phyloP scores from a whole-genome alignment of 495 filamentous ascomycete genomes.

The Parachaetomium inaequale region DNA sequence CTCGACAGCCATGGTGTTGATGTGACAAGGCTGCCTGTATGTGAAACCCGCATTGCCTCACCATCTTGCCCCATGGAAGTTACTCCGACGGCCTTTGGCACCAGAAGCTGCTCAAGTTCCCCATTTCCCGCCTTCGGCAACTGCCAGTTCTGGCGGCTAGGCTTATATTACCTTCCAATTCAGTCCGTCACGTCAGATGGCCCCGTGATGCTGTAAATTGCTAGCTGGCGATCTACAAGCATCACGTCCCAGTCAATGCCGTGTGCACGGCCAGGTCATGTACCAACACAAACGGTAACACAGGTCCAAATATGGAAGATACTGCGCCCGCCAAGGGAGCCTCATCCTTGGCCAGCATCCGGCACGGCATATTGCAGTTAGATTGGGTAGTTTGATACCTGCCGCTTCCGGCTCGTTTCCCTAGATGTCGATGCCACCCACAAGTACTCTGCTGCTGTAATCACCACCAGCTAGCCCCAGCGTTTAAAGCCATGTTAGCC shows the following conservation, averaged over 20 bases:
- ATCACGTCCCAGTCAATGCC: neutral
- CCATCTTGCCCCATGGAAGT: too few relatives aligned
- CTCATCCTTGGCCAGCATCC: neutral
- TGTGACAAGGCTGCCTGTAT: too few relatives aligned
- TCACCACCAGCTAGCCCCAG: neutral
- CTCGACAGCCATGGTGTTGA: too few relatives aligned
- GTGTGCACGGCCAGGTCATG: neutral
- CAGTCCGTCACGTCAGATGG: neutral
- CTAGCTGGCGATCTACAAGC: neutral
- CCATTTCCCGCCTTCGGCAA: neutral
- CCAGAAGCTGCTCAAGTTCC: neutral
- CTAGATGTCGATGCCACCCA: neutral
- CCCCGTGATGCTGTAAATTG: slow-evolving; percentile 4
- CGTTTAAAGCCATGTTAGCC: neutral
- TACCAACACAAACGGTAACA: neutral
- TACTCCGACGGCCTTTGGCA: too few relatives aligned
- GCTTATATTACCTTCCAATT: neutral
- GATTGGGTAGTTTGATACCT: neutral
- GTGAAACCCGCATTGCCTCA: too few relatives aligned
- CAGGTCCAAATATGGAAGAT: neutral
- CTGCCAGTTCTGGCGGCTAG: neutral
- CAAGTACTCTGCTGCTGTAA: neutral
- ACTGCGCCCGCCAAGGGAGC: neutral
- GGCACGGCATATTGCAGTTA: neutral
- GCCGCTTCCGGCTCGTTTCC: neutral